phyloP scores from a whole-genome alignment of 2,329 filamentous ascomycete genomes.

The Colletotrichum sp. region DNA sequence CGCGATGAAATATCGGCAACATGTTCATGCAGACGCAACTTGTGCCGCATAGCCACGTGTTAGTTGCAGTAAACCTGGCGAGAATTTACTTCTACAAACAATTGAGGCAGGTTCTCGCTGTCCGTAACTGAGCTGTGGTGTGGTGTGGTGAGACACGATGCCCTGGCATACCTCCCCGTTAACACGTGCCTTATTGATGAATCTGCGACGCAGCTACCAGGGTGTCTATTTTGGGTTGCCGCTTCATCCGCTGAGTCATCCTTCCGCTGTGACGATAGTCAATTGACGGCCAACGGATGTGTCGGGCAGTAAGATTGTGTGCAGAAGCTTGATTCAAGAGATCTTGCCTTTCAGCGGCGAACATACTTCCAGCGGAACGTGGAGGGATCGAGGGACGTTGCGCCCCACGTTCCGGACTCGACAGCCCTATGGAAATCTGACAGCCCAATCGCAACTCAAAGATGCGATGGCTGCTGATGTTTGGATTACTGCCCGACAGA shows the following conservation, averaged over 20 bases:
- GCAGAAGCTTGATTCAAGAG: background rate
- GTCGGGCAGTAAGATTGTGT: background rate
- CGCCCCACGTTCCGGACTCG: background rate
- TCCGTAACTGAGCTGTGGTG: background rate
- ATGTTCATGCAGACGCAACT: background rate
- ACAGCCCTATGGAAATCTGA: background rate
- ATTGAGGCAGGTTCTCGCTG: fast-evolving
- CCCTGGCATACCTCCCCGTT: background rate
- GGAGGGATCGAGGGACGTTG: background rate
- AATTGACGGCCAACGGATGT: background rate
- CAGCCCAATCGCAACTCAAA: background rate
- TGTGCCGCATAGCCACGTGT: fast-evolving
- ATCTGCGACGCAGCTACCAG: background rate
- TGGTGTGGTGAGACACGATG: background rate
- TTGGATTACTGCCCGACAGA: background rate
- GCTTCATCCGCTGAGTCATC: background rate
- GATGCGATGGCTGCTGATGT: background rate
- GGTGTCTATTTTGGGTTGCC: background rate
- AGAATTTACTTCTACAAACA: background rate
- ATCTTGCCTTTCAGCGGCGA: background rate
- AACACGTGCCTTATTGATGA: background rate
- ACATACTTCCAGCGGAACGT: background rate
- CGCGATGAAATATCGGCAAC: background rate
- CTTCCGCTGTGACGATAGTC: background rate
- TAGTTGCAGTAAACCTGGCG: background rate